phyloP scores from a whole-genome alignment of 495 filamentous ascomycete species.

The Lophium mytilinum region DNA sequence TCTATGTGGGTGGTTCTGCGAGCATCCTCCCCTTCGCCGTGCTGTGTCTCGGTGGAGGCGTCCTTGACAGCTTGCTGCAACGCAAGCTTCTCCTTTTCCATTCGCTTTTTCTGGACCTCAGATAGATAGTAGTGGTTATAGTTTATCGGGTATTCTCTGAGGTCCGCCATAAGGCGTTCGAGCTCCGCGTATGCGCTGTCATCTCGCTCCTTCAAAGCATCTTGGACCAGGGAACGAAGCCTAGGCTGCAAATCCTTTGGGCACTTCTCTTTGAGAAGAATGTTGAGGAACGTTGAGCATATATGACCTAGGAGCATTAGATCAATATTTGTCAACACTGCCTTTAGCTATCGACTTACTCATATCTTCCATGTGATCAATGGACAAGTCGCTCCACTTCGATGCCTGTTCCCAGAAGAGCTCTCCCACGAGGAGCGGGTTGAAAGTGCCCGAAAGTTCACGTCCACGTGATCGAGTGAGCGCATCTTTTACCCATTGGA shows the following conservation, averaged over 20 bases:
- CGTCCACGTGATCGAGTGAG: slow-evolving; percentile 30
- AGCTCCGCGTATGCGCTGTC: slow-evolving; percentile 20
- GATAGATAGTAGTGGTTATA: slow-evolving; percentile 35
- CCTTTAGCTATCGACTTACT: too few relatives aligned
- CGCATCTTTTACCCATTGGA: neutral
- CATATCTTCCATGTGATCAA: slow-evolving; percentile 29
- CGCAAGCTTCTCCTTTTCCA: slow-evolving; percentile 14
- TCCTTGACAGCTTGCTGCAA: neutral
- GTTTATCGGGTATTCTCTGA: slow-evolving; percentile 33
- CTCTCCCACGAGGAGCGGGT: slow-evolving; percentile 37
- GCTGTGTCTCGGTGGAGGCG: neutral
- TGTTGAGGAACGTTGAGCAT: neutral
- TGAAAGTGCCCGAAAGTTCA: slow-evolving; percentile 41
- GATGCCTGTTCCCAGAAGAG: slow-evolving; percentile 35
- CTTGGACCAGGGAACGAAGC: slow-evolving; percentile 24
- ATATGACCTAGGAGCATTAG: neutral
- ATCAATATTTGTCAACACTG: too few relatives aligned
- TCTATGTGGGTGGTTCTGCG: neutral
- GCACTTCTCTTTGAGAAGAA: slow-evolving; percentile 3
- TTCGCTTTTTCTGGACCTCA: slow-evolving; percentile 26
- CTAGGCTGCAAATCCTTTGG: slow-evolving; percentile 24
- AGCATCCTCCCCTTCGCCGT: neutral
- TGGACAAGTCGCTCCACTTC: slow-evolving; percentile 17
- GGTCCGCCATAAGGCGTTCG: neutral
- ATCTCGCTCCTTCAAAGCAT: slow-evolving; percentile 25